Conservation (phyloP, 106 monocot species). For the Xerophyta viscosa region DNA sequence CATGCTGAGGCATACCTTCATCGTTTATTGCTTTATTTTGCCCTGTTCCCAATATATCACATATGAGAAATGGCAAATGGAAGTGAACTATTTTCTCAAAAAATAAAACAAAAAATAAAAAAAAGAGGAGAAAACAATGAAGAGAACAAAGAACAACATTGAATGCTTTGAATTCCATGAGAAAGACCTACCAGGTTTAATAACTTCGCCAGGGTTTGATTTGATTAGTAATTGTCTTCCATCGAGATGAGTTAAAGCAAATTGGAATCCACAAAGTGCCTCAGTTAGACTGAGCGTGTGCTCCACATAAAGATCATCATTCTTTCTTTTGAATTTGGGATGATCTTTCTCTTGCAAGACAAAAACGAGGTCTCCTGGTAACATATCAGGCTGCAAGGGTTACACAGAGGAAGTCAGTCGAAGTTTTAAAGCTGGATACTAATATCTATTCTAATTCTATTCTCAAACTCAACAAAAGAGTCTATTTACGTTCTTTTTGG, state of each 20-base stretch:
- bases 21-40: conserved; percentile 61
- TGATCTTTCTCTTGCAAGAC: conserved; percentile 67
- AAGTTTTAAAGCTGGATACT: no score
- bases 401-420: no score
- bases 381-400: conserved; percentile 45
- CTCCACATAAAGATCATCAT: conserved; percentile 52
- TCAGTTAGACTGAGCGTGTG: conserved; percentile 51
- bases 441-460: no score
- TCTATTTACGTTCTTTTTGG: no score
- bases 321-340: conserved; percentile 48
- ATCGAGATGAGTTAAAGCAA: conserved; percentile 61
- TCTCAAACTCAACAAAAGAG: no score
- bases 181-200: conserved; percentile 39
- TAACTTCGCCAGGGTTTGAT: conserved; percentile 53
- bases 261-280: conserved; percentile 65
- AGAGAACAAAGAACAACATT: neutral
- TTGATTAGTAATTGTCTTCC: conserved; percentile 58
- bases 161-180: neutral
- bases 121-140: neutral
- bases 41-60: conserved; percentile 16
- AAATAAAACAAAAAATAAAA: neutral
- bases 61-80: neutral
- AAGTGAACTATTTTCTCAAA: neutral
- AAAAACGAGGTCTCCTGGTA: conserved; percentile 53
- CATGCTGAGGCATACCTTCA: conserved; percentile 62